Percentiles rank a stretch among this genome's conserved stretches.
Evolutionary conservation across 768 basidiomycete genomes (phyloP).

Genomic region (Collybia sordida): DNA sequence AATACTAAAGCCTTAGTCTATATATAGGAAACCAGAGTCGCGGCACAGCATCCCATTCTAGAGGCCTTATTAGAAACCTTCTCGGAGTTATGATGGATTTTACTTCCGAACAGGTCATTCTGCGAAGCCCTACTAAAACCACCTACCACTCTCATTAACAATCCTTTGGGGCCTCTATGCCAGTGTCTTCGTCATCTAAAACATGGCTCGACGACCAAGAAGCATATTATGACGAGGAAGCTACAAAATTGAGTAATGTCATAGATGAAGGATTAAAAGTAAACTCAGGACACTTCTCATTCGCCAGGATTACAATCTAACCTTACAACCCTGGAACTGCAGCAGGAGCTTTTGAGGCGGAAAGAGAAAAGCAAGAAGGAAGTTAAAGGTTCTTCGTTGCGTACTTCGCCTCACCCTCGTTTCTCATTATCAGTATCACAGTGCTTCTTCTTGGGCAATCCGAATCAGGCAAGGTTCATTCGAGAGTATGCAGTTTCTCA

Average conservation of each 20-base stretch:
- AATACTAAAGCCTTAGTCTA: too few relatives aligned
- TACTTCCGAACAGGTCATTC: too few relatives aligned
- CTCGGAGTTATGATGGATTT: too few relatives aligned
- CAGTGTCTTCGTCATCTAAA: too few relatives aligned
- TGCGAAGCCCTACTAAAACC: too few relatives aligned
- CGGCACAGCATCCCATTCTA: too few relatives aligned
- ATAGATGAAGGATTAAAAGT: slow-evolving; percentile 17
- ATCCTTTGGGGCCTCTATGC: too few relatives aligned
- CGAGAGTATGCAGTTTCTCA: not conserved
- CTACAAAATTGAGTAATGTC: slow-evolving; percentile 10
- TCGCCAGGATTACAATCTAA: not conserved
- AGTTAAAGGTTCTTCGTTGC: slow-evolving; percentile 8
- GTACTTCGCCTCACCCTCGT: not conserved
- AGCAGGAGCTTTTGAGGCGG: slow-evolving; percentile 13
- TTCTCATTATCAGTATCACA: not conserved
- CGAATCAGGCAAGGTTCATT: slow-evolving; percentile 11
- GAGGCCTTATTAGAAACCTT: too few relatives aligned
- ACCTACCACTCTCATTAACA: too few relatives aligned
- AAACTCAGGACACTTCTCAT: not conserved
- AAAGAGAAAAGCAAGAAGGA: slow-evolving; percentile 10
- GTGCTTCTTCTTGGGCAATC: slow-evolving; percentile 15
- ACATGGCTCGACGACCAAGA: too few relatives aligned
- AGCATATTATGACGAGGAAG: slow-evolving; percentile 9
- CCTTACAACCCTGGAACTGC: not conserved
- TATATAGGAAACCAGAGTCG: too few relatives aligned